phyloP scores from a whole-genome alignment of 345 rosid genomes.

The Bretschneidera sinensis region DNA sequence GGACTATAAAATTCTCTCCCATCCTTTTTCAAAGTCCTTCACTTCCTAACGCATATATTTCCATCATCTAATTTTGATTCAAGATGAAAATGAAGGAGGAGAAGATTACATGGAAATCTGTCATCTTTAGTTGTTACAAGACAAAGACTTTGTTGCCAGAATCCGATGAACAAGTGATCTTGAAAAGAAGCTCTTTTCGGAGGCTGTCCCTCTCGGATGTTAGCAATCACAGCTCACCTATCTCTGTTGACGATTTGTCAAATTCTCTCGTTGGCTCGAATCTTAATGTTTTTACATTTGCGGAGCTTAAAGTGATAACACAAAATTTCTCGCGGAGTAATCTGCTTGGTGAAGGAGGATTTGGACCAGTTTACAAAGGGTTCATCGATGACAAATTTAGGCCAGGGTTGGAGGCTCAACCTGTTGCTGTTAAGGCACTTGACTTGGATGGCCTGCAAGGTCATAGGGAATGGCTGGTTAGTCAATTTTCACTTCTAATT shows the following conservation, averaged over 20 bases:
- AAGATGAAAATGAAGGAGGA: slow-evolving; percentile 15
- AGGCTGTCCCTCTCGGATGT: slow-evolving; percentile 52
- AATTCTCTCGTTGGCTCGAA: slow-evolving; percentile 53
- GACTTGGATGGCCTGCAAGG: slow-evolving; percentile 72
- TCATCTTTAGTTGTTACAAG: slow-evolving; percentile 42
- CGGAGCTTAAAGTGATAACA: slow-evolving; percentile 50
- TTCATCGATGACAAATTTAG: slow-evolving; percentile 50
- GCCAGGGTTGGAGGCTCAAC: slow-evolving; percentile 55
- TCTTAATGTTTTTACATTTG: slow-evolving; percentile 42
- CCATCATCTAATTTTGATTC: neutral
- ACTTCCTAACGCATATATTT: slow-evolving; percentile 11
- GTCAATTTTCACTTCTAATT: neutral
- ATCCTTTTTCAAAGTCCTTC: slow-evolving; percentile 25
- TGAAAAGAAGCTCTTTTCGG: slow-evolving; percentile 37
- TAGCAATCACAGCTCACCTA: slow-evolving; percentile 49
- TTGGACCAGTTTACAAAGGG: slow-evolving; percentile 78
- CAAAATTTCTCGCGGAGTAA: slow-evolving; percentile 47
- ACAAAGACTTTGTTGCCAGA: slow-evolving; percentile 18
- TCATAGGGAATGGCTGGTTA: slow-evolving; percentile 84
- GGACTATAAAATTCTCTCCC: too few relatives aligned
- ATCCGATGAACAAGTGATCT: slow-evolving; percentile 9
- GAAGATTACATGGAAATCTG: slow-evolving; percentile 40
- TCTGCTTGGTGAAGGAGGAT: slow-evolving; percentile 74
- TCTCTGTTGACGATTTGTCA: slow-evolving; percentile 54
- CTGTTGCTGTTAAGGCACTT: slow-evolving; percentile 74